phyloP scores from a whole-genome alignment of 148 eudicot genomes.

The Silene conica region DNA sequence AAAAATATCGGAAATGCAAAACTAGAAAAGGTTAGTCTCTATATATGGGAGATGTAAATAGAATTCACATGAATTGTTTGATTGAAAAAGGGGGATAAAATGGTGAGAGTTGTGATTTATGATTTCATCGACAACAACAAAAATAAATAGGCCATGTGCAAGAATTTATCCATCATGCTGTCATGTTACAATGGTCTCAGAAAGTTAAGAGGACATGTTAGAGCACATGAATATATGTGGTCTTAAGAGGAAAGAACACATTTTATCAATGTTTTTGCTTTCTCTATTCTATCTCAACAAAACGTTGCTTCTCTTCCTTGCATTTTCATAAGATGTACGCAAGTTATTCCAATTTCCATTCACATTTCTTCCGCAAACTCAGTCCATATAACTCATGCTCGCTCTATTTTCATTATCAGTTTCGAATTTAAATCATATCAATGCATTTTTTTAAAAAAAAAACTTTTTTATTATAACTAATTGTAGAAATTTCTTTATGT shows the following conservation, averaged over 20 bases:
- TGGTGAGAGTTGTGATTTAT: background rate
- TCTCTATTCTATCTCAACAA: slow-evolving; percentile 13
- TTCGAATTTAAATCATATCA: too few species aligned
- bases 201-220: slow-evolving; percentile 11
- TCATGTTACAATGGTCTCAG: background rate
- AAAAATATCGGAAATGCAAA: too few species aligned
- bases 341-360: background rate
- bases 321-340: background rate
- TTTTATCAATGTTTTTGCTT: background rate
- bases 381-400: too few species aligned
- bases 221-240: slow-evolving; percentile 13
- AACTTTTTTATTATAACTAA: too few species aligned
- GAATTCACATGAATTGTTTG: too few species aligned
- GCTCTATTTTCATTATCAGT: too few species aligned
- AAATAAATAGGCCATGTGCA: slow-evolving; percentile 10
- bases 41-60: too few species aligned
- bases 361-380: background rate
- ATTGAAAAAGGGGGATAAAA: too few species aligned
- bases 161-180: slow-evolving; percentile 1
- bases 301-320: slow-evolving; percentile 1
- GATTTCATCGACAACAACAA: background rate
- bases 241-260: slow-evolving; percentile 16
- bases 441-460: too few species aligned
- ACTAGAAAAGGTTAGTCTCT: too few species aligned
- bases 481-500: too few species aligned